Evolutionary conservation across 805 yeast species (phyloP), one percentile per base, ranked within the genome.

Genomic region (Kluyveromyces starmeri): DNA sequence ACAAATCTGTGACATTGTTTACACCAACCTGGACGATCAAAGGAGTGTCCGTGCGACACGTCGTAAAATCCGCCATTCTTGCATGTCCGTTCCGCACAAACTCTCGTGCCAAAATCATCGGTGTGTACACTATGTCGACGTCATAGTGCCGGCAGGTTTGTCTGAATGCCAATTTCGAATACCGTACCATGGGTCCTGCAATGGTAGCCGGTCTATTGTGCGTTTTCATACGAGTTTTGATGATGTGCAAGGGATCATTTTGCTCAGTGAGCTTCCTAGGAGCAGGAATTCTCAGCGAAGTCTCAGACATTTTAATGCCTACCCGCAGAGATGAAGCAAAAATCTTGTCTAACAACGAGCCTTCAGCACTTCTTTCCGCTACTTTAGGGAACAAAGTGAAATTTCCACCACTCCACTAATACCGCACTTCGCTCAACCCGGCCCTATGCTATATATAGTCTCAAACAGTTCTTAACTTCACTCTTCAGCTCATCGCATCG

Each of bases 151-250:
- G 60, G 11, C 82, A 77, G 5, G 83, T 63, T 39, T 83, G 83
- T 34, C 98, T 68, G 51, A 92, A 89, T 3, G 97, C 96, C 27
- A 92, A 68, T 56, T 92, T 89, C 1, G 95, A 84, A 64, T 92
- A 92, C 34, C 98, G 65, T 1, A 92, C 98, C 98, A 92, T 92
- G 4, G 98, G 98, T 0, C 97, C 98, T 1, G 83, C 78, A 8
- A 82, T 68, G 27, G 68, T 70, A 1, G 72, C 84, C 0, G 80
- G 78, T 39, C 79, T 58, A 4, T 64, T 63, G 40, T 68, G 71
- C 2, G 56, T 50, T 16, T 46, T 35, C 43, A 59, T 53, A 51
- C 79, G 62, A 38, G 67, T 58, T 35, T 63, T 59, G 8, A 77
- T 64, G 11, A 77, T 70, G 27, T 62, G 54, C 13, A 75, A 46